These are phyloP conservation scores for Saitozyma podzolica DNA, from an alignment of 768 basidiomycete species.

Conservation along the genomic window DNA sequence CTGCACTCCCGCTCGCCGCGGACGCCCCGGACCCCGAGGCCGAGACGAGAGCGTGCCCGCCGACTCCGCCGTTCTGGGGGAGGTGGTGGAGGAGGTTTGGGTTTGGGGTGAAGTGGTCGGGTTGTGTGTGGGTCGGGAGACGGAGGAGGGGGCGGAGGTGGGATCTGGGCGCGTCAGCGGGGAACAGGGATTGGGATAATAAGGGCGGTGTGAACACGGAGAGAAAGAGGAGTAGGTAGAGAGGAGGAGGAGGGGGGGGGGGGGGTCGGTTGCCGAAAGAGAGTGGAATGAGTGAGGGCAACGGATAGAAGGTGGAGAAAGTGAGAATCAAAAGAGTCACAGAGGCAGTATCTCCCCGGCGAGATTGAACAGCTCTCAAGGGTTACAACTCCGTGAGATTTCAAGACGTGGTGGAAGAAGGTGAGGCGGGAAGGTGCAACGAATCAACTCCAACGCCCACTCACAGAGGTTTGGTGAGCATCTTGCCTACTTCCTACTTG, in stretches of 20 bases:
- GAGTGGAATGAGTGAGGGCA: slow-evolving; percentile 1
- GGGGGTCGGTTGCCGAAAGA: too few relatives aligned
- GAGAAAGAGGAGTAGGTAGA: too few relatives aligned
- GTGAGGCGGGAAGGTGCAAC: background rate
- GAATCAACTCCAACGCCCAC: background rate
- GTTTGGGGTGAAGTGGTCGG: slow-evolving; percentile 50
- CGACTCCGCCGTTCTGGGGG: slow-evolving; percentile 22
- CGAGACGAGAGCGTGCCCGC: slow-evolving; percentile 16
- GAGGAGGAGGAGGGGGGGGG: too few relatives aligned
- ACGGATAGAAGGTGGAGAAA: background rate
- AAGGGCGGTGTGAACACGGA: too few relatives aligned
- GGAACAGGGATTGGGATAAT: too few relatives aligned
- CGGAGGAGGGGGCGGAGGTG: slow-evolving; percentile 51
- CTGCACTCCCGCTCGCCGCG: slow-evolving; percentile 16
- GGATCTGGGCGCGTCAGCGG: slow-evolving; percentile 23
- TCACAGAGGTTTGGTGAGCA: slow-evolving; percentile 26
- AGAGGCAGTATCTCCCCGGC: too few relatives aligned
- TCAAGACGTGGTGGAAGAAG: background rate
- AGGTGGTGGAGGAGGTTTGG: slow-evolving; percentile 46
- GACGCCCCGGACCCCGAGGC: slow-evolving; percentile 2
- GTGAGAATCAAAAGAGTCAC: too few relatives aligned
- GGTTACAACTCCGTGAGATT: too few relatives aligned
- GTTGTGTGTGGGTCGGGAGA: slow-evolving; percentile 31
- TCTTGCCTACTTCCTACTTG: slow-evolving; percentile 1
- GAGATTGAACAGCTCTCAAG: too few relatives aligned